phyloP scores from a whole-genome alignment of 73 alveolate genomes.

The Paramecium tetraurelia region DNA sequence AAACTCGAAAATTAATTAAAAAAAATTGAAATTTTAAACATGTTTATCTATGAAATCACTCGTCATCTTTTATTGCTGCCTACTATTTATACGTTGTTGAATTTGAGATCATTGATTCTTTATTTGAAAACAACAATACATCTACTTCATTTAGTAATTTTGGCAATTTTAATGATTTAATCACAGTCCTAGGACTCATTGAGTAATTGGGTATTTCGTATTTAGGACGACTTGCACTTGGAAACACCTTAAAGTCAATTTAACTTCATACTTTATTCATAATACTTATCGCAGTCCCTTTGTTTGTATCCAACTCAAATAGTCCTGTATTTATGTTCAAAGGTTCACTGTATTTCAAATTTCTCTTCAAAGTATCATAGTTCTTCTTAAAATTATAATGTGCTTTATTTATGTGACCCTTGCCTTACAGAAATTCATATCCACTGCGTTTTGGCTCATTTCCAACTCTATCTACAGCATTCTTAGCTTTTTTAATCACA shows the following conservation, averaged over 20 bases:
- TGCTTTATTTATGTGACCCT: conserved; percentile 29
- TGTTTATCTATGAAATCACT: neutral
- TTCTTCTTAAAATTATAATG: conserved; percentile 29
- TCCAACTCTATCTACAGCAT: conserved; percentile 19
- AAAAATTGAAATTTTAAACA: conserved; percentile 17
- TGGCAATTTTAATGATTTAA: conserved; percentile 37
- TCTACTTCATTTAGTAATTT: conserved; percentile 23
- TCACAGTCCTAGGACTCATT: neutral
- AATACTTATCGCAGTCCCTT: conserved; percentile 39
- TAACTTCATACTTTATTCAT: conserved; percentile 33
- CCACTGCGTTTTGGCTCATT: neutral
- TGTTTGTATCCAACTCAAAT: conserved; percentile 18
- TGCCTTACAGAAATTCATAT: conserved; percentile 14
- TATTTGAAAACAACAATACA: neutral
- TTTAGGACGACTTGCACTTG: conserved; percentile 33
- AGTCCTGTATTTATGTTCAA: neutral
- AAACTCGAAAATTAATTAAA: conserved; percentile 24
- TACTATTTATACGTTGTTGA: neutral
- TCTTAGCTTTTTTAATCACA: neutral
- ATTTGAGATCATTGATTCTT: neutral
- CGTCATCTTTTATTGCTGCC: neutral
- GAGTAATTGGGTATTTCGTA: conserved; percentile 46
- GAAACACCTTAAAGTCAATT: conserved; percentile 22
- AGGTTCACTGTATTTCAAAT: conserved; percentile 23
- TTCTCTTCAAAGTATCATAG: neutral